Evolutionary conservation across 2,329 filamentous ascomycete species (phyloP).

Genomic region (Diplodia scrobiculata): DNA sequence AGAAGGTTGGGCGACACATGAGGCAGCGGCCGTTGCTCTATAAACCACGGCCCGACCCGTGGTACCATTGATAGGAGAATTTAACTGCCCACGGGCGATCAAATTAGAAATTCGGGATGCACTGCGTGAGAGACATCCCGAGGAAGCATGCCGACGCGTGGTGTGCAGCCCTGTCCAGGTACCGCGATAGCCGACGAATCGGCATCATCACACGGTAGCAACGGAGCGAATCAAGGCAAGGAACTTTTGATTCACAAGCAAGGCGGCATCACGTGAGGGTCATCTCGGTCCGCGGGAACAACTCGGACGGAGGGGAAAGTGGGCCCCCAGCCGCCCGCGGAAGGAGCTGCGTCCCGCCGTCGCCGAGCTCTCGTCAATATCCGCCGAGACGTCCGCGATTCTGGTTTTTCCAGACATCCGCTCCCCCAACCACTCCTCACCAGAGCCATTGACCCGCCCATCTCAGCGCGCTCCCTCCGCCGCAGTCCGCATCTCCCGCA

Average conservation of each 20-base stretch:
- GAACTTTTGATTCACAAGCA: neutral
- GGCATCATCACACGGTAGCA: neutral
- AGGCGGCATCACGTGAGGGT: neutral
- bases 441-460: constrained; percentile 17
- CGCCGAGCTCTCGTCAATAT: constrained; percentile 3
- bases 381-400: constrained; percentile 12
- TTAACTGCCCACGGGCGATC: neutral
- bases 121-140: neutral
- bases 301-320: neutral
- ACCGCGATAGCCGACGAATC: neutral
- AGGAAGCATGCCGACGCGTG: neutral
- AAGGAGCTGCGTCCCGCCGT: neutral
- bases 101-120: neutral
- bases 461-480: constrained; percentile 13
- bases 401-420: constrained; percentile 18
- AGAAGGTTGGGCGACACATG: neutral
- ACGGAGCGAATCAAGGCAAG: neutral
- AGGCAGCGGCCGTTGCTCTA: neutral
- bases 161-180: neutral
- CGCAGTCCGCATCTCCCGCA: constrained; percentile 9
- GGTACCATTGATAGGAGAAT: neutral
- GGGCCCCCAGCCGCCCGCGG: neutral
- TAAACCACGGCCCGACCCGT: neutral
- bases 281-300: neutral
- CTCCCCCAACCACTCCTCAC: constrained; percentile 12